Evolutionary conservation across 306 rosid genomes (phyloP), one percentile per base, ranked within the genome.

Genomic region (Gleditsia sinensis): DNA sequence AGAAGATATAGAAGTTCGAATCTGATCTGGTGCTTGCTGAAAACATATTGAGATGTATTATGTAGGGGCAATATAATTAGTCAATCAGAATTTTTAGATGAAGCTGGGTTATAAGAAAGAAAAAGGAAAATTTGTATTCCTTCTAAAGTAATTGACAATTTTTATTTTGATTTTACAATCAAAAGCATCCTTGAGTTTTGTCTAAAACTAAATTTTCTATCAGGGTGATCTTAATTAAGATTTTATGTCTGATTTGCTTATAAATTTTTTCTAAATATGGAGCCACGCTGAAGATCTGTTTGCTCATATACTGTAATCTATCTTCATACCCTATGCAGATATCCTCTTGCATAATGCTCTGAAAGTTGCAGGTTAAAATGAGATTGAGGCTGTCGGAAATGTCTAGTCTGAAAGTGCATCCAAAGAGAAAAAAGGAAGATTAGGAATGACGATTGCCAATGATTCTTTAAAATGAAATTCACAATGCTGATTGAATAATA

Each of bases 1-100:
- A 74, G 88, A 89, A 84, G 91, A 87, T 71, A 91, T 91, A 55
- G 98, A 94, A 78, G 95, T 91, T 69, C 83, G 97, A 85, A 81
- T 85, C 43, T 86, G 76, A 87, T 82, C 36, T 40, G 11, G 64
- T 19, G 30, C 53, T 74, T 28, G 45, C 39, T 21, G 70, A 23
- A 6, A n/a, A 9, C 24, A 25, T 34, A 13, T 48, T 32, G 12
- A 32, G 67, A 57, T 71, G 24, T 23, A 66, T 19, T 51, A 23
- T 19, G 17, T 39, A 13, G 32, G 49, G 68, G 17, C 49, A 17
- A 61, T 30, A 8, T 33, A n/a, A 60, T 34, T 34, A n/a, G 67
- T 60, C 46, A 34, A 17, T 9, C 67, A 17, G 45, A 36, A 34
- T 61, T 5, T 59, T 61, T 20, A 20, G 49, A 5, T 20, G 48